Percentiles rank a stretch among this genome's conserved stretches.
phyloP scores from a whole-genome alignment of 345 rosid species.

The Leavenworthia alabamica region DNA sequence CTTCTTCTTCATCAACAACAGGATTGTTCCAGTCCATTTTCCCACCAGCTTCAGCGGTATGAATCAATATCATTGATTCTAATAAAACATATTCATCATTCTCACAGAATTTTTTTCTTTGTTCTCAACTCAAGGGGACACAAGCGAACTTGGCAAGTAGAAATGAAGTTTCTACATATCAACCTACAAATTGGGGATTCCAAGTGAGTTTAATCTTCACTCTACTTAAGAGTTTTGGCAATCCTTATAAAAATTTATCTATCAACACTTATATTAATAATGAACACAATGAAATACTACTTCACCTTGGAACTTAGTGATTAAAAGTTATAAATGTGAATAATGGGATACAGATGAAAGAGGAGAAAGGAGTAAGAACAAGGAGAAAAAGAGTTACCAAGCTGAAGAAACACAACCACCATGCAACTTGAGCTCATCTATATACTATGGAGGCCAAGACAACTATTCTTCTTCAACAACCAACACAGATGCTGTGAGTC shows the following conservation, averaged over 20 bases:
- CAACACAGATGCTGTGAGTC: conserved; percentile 33
- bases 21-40: conserved; percentile 32
- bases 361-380: conserved; percentile 33
- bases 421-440: conserved; percentile 72
- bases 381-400: conserved; percentile 35
- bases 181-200: conserved; percentile 32
- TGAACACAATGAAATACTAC: not conserved
- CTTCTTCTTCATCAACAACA: conserved; percentile 28
- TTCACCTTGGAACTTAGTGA: not conserved
- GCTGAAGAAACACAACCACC: conserved; percentile 60
- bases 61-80: not conserved
- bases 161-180: conserved; percentile 33
- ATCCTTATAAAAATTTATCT: not conserved
- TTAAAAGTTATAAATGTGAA: not conserved
- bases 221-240: not conserved
- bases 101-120: not conserved
- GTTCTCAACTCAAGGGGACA: conserved; percentile 19
- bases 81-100: not conserved
- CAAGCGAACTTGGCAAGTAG: conserved; percentile 36
- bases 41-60: conserved; percentile 28
- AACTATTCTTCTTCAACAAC: conserved; percentile 53
- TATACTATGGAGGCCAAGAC: conserved; percentile 91
- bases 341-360: conserved; percentile 15
- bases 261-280: not conserved
- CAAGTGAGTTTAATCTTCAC: conserved; percentile 16